Percentiles rank a stretch among this genome's conserved stretches.
Evolutionary conservation across 1,139 yeast species (phyloP).

Genomic region (Lodderomyces metapsilosis): DNA sequence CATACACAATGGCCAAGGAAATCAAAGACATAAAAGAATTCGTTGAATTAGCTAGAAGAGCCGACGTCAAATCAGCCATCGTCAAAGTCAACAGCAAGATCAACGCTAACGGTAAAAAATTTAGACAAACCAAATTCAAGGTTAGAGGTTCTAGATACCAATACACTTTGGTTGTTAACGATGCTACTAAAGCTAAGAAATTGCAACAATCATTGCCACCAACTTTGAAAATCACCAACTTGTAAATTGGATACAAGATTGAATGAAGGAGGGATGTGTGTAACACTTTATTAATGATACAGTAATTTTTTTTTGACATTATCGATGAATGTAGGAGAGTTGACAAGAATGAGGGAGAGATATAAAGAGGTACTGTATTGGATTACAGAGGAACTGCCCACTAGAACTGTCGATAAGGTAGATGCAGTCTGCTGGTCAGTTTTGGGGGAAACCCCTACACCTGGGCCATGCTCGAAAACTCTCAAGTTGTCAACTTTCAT

Average conservation of each 20-base stretch:
- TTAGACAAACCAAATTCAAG: slow-evolving; percentile 98
- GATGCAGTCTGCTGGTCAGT: no score
- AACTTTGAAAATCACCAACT: slow-evolving; percentile 74
- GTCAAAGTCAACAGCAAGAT: slow-evolving; percentile 87
- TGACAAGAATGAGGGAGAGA: neutral
- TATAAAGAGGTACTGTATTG: neutral
- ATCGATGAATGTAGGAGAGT: neutral
- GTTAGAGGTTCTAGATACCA: slow-evolving; percentile 94
- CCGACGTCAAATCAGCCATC: slow-evolving; percentile 91
- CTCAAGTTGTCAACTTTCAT: no score
- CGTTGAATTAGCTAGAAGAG: slow-evolving; percentile 97
- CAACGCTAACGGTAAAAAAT: slow-evolving; percentile 79
- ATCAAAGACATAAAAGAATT: slow-evolving; percentile 96
- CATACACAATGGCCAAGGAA: slow-evolving; percentile 45
- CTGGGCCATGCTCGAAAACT: no score
- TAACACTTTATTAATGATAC: slow-evolving; percentile 1
- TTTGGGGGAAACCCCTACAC: no score
- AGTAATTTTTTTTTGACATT: neutral
- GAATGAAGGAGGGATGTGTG: slow-evolving; percentile 1
- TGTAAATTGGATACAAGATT: slow-evolving; percentile 53
- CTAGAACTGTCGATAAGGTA: no score
- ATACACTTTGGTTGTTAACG: slow-evolving; percentile 95
- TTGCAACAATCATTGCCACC: slow-evolving; percentile 98
- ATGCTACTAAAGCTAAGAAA: slow-evolving; percentile 97
- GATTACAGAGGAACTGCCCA: no score